Conservation (phyloP, 352 stramenopile species). For the Phytophthora hybrid region DNA sequence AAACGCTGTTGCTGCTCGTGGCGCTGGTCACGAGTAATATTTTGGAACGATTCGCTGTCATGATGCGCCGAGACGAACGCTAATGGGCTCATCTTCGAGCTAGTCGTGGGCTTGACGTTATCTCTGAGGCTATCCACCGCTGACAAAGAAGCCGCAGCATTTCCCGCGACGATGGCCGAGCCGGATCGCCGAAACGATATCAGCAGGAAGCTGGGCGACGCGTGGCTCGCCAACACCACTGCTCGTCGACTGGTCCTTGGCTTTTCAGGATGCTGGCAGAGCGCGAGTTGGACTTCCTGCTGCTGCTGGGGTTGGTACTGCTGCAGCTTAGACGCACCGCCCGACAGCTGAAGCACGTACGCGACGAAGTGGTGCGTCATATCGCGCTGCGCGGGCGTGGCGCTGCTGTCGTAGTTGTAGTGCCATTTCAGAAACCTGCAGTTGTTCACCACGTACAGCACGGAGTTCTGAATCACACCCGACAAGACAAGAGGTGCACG, state of each 20-base stretch:
- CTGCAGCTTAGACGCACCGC: background rate
- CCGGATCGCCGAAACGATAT: conserved; percentile 36
- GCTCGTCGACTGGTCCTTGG: background rate
- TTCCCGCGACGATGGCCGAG: background rate
- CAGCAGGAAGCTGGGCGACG: conserved; percentile 33
- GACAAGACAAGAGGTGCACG: background rate
- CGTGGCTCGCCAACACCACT: conserved; percentile 24
- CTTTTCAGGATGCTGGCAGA: background rate
- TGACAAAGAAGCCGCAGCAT: background rate
- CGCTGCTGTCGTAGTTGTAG: conserved; percentile 45
- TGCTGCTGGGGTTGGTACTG: background rate
- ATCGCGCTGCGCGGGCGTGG: conserved; percentile 42
- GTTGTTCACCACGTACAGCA: conserved; percentile 45
- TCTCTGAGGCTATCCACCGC: background rate
- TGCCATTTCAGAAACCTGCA: conserved; percentile 40
- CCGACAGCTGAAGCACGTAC: conserved; percentile 32
- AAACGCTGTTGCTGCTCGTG: too few species aligned
- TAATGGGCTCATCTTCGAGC: background rate
- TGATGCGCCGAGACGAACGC: background rate
- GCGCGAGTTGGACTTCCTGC: background rate
- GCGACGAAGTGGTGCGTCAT: conserved; percentile 42
- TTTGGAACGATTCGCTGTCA: background rate
- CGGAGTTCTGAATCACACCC: conserved; percentile 23
- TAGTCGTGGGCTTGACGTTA: background rate
- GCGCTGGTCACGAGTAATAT: too few species aligned